These are phyloP conservation scores for Phylloporus sp. DNA, from an alignment of 768 basidiomycete genomes.

Conservation along the genomic window DNA sequence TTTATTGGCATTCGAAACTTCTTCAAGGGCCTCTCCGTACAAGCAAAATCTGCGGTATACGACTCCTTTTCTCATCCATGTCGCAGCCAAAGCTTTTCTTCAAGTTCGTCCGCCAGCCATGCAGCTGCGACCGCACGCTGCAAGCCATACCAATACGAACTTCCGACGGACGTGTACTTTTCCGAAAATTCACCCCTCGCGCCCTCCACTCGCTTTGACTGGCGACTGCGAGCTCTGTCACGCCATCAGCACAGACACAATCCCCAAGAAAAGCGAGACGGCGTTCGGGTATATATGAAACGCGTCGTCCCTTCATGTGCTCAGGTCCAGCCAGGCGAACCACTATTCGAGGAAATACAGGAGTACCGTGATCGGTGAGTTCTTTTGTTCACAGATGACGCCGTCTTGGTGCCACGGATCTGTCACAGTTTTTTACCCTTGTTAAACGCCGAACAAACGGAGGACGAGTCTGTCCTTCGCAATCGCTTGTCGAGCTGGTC, in stretches of 20 bases:
- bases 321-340: slow-evolving; percentile 34
- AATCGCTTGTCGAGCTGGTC: slow-evolving; percentile 69
- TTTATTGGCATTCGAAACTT: slow-evolving; percentile 31
- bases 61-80: background rate
- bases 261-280: slow-evolving; percentile 7
- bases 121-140: slow-evolving; percentile 6
- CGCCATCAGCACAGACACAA: slow-evolving; percentile 24
- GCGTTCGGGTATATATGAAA: slow-evolving; percentile 27
- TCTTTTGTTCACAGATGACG: background rate
- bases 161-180: slow-evolving; percentile 28
- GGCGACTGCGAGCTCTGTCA: slow-evolving; percentile 54
- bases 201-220: slow-evolving; percentile 47
- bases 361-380: slow-evolving; percentile 53
- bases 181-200: slow-evolving; percentile 27
- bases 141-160: slow-evolving; percentile 16
- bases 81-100: slow-evolving; percentile 12
- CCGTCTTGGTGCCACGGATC: background rate
- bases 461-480: slow-evolving; percentile 54
- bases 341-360: slow-evolving; percentile 46
- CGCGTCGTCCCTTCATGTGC: slow-evolving; percentile 36
- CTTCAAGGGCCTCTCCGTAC: slow-evolving; percentile 20
- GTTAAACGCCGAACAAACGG: slow-evolving; percentile 54
- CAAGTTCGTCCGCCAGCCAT: slow-evolving; percentile 6
- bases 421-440: slow-evolving; percentile 43
- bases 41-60: background rate